These are phyloP conservation scores for Baudoinia panamericana DNA, from an alignment of 495 filamentous ascomycete genomes.

Conservation along the genomic window DNA sequence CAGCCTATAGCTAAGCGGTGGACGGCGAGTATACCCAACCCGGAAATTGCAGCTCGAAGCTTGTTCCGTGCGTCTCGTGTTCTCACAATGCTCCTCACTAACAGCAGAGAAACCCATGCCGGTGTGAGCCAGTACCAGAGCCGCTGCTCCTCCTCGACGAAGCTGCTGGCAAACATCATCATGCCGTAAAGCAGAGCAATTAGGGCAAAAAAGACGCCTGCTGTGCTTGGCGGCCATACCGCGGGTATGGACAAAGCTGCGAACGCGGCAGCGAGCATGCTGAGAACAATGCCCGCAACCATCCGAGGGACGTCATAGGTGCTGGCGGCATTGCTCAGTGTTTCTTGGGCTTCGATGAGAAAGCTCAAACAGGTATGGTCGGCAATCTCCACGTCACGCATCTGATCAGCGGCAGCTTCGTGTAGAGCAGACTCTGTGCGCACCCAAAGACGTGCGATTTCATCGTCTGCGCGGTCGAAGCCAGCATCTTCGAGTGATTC, in stretches of 20 bases:
- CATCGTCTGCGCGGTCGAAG: not conserved
- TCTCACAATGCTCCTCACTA: not conserved
- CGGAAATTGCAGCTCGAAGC: conserved; percentile 11
- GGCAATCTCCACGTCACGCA: conserved; percentile 9
- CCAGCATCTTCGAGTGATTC: no score
- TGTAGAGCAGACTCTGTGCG: not conserved
- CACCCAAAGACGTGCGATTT: not conserved
- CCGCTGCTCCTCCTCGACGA: conserved; percentile 94
- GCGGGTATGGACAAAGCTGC: conserved; percentile 6
- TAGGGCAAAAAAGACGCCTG: conserved; percentile 25
- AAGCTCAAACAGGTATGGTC: conserved; percentile 37
- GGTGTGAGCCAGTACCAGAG: conserved; percentile 92
- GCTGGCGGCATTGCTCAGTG: conserved; percentile 77
- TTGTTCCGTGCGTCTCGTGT: not conserved
- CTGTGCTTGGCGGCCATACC: conserved; percentile 11
- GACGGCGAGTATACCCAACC: conserved; percentile 33
- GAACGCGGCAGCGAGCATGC: conserved; percentile 31
- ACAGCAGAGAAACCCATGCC: conserved; percentile 49
- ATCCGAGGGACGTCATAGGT: conserved; percentile 68
- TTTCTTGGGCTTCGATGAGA: conserved; percentile 50
- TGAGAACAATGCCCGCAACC: conserved; percentile 38
- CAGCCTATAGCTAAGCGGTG: conserved; percentile 57
- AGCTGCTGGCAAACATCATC: conserved; percentile 97
- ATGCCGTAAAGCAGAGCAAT: conserved; percentile 50
- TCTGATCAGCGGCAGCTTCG: not conserved